A percentile compares a stretch with the other conserved stretches of the same genome.
phyloP scores from a whole-genome alignment of 805 yeast genomes.

The Pichia scutulata region DNA sequence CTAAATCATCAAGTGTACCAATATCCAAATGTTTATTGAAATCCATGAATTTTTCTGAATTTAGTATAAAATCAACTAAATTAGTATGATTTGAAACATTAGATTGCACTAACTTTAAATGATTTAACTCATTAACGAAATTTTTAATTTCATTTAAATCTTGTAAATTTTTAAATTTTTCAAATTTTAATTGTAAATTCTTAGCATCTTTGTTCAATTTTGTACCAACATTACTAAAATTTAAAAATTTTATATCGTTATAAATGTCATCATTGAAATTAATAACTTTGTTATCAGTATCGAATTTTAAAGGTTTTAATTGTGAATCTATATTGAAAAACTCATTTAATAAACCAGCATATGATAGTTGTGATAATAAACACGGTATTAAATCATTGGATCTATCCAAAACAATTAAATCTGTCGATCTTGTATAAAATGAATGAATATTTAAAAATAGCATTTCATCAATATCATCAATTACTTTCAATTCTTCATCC shows the following conservation, averaged over 20 bases:
- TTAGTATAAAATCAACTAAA: slow-evolving; percentile 57
- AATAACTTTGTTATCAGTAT: slow-evolving; percentile 20
- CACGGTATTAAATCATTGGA: slow-evolving; percentile 67
- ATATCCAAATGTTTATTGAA: slow-evolving; percentile 16
- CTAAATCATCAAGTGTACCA: slow-evolving; percentile 10
- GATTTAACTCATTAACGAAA: slow-evolving; percentile 64
- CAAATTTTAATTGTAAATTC: slow-evolving; percentile 60
- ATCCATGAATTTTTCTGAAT: slow-evolving; percentile 25
- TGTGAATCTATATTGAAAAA: slow-evolving; percentile 43
- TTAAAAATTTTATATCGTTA: slow-evolving; percentile 48
- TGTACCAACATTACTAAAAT: slow-evolving; percentile 76
- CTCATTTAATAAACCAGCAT: slow-evolving; percentile 78
- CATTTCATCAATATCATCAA: slow-evolving; percentile 29
- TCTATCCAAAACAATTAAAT: slow-evolving; percentile 73
- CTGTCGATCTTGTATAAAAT: slow-evolving; percentile 41
- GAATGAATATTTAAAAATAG: slow-evolving; percentile 28
- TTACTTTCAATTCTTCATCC: slow-evolving; percentile 29
- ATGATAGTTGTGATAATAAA: slow-evolving; percentile 67
- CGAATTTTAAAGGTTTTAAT: slow-evolving; percentile 9
- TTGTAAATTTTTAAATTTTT: slow-evolving; percentile 46
- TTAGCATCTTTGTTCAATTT: slow-evolving; percentile 65
- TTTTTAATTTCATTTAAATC: slow-evolving; percentile 58
- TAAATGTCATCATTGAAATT: slow-evolving; percentile 39
- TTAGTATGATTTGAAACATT: slow-evolving; percentile 64
- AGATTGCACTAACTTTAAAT: slow-evolving; percentile 59